A percentile compares a stretch with the other conserved stretches of the same genome.
Conservation (phyloP, 139 green algal genomes). For the Micromonas pusilla region DNA sequence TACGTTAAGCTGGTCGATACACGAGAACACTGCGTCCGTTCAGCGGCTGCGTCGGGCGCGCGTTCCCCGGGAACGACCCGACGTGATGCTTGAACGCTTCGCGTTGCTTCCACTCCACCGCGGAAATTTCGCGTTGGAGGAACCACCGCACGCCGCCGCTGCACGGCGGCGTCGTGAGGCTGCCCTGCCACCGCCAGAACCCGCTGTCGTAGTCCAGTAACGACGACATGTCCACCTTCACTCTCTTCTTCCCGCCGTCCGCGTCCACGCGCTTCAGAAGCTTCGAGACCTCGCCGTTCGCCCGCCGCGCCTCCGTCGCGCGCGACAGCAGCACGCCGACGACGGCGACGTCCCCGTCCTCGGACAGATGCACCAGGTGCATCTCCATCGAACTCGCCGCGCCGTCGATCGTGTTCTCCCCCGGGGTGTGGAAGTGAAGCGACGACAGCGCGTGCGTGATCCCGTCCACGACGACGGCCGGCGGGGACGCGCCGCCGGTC, state of each 20-base stretch:
- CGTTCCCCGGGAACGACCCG: not conserved
- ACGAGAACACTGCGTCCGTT: not conserved
- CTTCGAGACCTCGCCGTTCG: not conserved
- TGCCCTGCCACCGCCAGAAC: not conserved
- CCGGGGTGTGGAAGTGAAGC: not conserved
- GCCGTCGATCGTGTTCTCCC: not conserved
- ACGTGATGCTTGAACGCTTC: not conserved
- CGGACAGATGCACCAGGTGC: not conserved
- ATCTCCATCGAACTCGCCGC: not conserved
- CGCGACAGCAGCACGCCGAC: not conserved
- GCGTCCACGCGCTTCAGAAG: not conserved
- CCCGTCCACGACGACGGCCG: not conserved
- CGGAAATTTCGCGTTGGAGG: not conserved
- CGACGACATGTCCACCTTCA: not conserved
- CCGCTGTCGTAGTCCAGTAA: not conserved
- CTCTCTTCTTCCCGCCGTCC: not conserved
- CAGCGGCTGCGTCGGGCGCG: not conserved
- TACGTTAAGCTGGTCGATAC: no score
- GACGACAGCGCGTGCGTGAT: not conserved
- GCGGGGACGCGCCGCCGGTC: not conserved
- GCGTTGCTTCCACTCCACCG: not conserved
- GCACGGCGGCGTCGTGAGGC: not conserved
- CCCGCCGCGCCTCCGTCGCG: no score
- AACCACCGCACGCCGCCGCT: not conserved
- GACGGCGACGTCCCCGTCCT: not conserved